Base-by-base conservation (phyloP, 495 filamentous ascomycete genomes). In the Rostrohypoxylon terebratum region DNA sequence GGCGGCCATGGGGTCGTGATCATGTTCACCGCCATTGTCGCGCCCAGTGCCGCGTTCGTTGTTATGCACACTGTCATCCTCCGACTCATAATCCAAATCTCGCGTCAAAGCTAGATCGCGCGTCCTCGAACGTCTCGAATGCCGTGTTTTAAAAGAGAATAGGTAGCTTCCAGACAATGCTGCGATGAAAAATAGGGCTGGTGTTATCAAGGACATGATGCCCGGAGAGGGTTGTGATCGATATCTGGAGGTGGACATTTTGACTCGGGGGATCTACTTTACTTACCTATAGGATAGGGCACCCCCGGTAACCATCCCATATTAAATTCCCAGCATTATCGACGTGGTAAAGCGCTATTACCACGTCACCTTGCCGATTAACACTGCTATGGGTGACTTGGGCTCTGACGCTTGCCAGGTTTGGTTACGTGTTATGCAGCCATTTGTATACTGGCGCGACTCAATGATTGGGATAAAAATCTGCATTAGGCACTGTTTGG, bases 201-300 rank as follows among this genome's bases (percentile, higher is more conserved):
- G 68, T 23, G 68, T 70, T 70, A 70, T 51, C 38, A 70, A 48
- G 68, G 68, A 58, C 68, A 70, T 70, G 62, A 70, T 70, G 60
- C 59, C 59, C 50, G 60, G 61, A 61, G 68, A 66, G 59, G 57
- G 38, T 61, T 66, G 62, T 66, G 68, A 45, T 65, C 63, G 68
- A 55, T 50, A 42, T 61, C 36, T 60, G 51, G 68, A 31, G 25
- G 62, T 20, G 16, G 55, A 47, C 68, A 66, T 66, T 47, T 71
- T 64, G 60, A 45, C 45, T 65, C 65, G 33, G 54, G 28, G 28
- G 60, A 62, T 65, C 61, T 70, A 50, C 44, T 60, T 50, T 42
- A 70, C 68, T 47, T 70, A 70, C 68, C 68, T 63, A 68, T 68
- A 68, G 65, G 58, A 68, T 68, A 68, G 65, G 65, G 58, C 61